Percentiles rank a stretch among this genome's conserved stretches.
phyloP scores from a whole-genome alignment of 176 grass and related monocot genomes.

The Oryza officinalis region DNA sequence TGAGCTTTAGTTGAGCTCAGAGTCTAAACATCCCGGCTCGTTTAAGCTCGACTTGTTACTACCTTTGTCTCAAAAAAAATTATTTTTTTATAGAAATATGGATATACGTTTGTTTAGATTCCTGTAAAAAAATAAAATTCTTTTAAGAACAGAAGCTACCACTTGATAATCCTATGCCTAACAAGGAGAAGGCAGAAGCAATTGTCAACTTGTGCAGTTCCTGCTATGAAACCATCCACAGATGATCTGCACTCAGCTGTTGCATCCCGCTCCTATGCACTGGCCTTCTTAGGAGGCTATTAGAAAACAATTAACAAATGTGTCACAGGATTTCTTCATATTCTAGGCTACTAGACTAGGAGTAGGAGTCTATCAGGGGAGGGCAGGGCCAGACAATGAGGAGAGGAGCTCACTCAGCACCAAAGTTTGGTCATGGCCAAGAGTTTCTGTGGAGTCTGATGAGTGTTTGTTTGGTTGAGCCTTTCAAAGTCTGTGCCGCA shows the following conservation, averaged over 20 bases:
- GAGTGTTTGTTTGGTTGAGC: constrained; percentile 4
- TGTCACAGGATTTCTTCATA: constrained; percentile 1
- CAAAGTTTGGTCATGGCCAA: constrained; percentile 13
- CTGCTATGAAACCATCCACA: neutral
- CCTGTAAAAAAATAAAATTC: too few relatives aligned
- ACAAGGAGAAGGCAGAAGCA: neutral
- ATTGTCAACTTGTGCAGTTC: neutral
- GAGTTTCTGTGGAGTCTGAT: constrained; percentile 15
- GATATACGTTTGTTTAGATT: too few relatives aligned
- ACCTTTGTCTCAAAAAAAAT: too few relatives aligned
- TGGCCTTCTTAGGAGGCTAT: neutral
- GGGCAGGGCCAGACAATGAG: constrained; percentile 27
- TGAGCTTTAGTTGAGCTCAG: too few relatives aligned
- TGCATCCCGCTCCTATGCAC: neutral
- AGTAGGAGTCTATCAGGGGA: neutral
- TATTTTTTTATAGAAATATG: too few relatives aligned
- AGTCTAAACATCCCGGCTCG: too few relatives aligned
- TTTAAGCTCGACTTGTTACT: too few relatives aligned
- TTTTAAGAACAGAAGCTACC: too few relatives aligned
- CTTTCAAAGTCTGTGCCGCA: constrained; percentile 37
- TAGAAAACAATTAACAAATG: neutral
- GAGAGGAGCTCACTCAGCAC: neutral
- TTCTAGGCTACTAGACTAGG: neutral
- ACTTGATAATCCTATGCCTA: too few relatives aligned
- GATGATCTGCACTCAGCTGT: neutral